Evolutionary conservation across 306 rosid species (phyloP).

Genomic region (Dryas octopetala): DNA sequence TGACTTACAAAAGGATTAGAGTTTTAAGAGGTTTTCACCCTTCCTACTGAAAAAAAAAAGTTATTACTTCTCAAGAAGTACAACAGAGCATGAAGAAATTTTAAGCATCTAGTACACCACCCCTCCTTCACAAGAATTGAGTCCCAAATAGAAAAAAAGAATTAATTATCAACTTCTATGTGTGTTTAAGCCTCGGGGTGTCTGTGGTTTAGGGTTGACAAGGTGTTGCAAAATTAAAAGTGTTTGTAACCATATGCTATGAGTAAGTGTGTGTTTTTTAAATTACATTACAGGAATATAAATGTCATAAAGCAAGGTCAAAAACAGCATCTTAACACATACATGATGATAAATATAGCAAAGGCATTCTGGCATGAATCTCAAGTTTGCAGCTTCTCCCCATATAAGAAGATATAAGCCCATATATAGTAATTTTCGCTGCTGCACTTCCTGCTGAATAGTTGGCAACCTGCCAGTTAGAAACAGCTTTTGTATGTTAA

Average conservation of each 20-base stretch:
- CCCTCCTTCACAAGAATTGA: neutral
- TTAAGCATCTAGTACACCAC: neutral
- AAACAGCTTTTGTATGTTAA: conserved; percentile 14
- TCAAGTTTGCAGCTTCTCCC: conserved; percentile 99
- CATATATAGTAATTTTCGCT: conserved; percentile 85
- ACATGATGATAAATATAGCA: conserved; percentile 98
- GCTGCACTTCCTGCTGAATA: conserved; percentile 96
- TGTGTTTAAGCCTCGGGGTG: neutral
- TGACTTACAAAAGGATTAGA: neutral
- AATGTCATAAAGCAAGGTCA: neutral
- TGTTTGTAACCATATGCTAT: neutral
- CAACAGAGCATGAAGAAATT: neutral
- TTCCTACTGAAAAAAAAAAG: neutral
- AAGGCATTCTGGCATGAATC: conserved; percentile 99
- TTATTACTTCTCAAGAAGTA: neutral
- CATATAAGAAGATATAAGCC: conserved; percentile 96
- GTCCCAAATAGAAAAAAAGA: neutral
- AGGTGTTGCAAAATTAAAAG: neutral
- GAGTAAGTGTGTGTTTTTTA: neutral
- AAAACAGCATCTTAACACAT: conserved; percentile 25
- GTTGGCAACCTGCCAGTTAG: conserved; percentile 76
- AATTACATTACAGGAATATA: neutral
- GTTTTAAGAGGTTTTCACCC: neutral
- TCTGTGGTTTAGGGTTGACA: neutral
- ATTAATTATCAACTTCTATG: neutral